Evolutionary conservation across 2,329 filamentous ascomycete genomes (phyloP).

Genomic region (Arthroderma sp.): DNA sequence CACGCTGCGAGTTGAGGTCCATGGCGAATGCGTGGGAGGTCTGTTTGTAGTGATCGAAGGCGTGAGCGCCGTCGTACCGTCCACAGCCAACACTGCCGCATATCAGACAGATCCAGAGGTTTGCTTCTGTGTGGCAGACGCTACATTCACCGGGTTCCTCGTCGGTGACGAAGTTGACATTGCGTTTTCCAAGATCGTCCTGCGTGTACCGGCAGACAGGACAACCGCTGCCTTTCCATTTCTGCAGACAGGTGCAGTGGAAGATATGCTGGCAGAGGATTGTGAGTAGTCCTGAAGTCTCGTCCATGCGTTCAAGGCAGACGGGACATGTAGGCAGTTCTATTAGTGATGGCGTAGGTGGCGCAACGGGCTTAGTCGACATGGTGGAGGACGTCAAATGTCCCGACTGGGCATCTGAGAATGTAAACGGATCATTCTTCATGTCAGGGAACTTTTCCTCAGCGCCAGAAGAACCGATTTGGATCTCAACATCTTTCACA

Average conservation of each 20-base stretch:
- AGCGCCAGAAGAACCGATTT: slow-evolving; percentile 25
- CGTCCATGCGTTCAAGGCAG: slow-evolving; percentile 95
- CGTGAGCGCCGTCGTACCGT: slow-evolving; percentile 84
- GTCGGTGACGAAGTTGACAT: slow-evolving; percentile 47
- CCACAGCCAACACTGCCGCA: slow-evolving; percentile 90
- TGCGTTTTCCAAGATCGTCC: slow-evolving; percentile 37
- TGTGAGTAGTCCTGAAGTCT: slow-evolving; percentile 86
- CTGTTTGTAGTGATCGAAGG: slow-evolving; percentile 84
- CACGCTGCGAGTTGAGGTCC: slow-evolving; percentile 83
- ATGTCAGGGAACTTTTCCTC: slow-evolving; percentile 47
- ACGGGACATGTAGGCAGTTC: slow-evolving; percentile 94
- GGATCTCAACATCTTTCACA: slow-evolving; percentile 78
- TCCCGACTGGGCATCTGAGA: slow-evolving; percentile 21
- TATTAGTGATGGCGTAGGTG: slow-evolving; percentile 70
- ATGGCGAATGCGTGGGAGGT: slow-evolving; percentile 85
- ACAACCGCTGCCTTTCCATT: slow-evolving; percentile 88
- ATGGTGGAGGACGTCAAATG: slow-evolving; percentile 32
- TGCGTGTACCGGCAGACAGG: slow-evolving; percentile 89
- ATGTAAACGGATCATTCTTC: slow-evolving; percentile 52
- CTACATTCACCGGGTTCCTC: slow-evolving; percentile 50
- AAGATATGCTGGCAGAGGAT: slow-evolving; percentile 97
- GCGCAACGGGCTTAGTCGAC: slow-evolving; percentile 51
- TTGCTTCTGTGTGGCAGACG: slow-evolving; percentile 65
- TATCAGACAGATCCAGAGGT: slow-evolving; percentile 91
- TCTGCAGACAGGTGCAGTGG: slow-evolving; percentile 89